Evolutionary conservation across 495 filamentous ascomycete species (phyloP).

Genomic region (Immersiella caudata): DNA sequence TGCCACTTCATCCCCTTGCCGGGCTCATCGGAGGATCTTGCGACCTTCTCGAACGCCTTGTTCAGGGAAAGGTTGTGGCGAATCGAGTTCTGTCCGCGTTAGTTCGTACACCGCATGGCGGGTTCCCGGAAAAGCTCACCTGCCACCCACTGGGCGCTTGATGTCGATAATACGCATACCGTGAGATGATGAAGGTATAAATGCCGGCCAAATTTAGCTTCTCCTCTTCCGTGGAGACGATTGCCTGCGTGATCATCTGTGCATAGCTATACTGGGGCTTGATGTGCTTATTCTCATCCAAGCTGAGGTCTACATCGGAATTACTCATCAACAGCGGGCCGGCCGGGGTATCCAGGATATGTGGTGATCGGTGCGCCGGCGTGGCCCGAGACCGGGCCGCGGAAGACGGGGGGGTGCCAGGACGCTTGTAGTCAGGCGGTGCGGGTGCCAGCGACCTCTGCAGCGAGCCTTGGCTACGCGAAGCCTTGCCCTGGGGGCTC

Average conservation of each 20-base stretch:
- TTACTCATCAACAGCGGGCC: slow-evolving; percentile 52
- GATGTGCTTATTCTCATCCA: slow-evolving; percentile 79
- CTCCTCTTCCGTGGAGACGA: slow-evolving; percentile 79
- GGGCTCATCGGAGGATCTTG: slow-evolving; percentile 88
- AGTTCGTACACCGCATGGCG: slow-evolving; percentile 21
- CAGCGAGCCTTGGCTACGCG: slow-evolving; percentile 31
- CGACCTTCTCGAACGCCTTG: slow-evolving; percentile 88
- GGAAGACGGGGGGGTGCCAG: slow-evolving; percentile 64
- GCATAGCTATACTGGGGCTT: slow-evolving; percentile 97
- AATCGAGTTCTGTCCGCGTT: slow-evolving; percentile 77
- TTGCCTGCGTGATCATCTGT: slow-evolving; percentile 95
- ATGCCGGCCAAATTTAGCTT: slow-evolving; percentile 87
- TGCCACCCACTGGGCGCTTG: slow-evolving; percentile 81
- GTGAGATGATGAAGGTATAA: slow-evolving; percentile 84
- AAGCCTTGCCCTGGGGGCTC: slow-evolving; percentile 31
- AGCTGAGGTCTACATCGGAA: slow-evolving; percentile 75
- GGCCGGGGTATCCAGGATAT: slow-evolving; percentile 36
- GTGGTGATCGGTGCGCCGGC: slow-evolving; percentile 47
- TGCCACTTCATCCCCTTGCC: slow-evolving; percentile 99
- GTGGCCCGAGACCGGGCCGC: slow-evolving; percentile 37
- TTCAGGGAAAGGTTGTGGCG: slow-evolving; percentile 94
- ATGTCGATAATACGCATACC: slow-evolving; percentile 88
- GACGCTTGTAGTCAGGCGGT: slow-evolving; percentile 68
- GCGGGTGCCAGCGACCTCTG: slow-evolving; percentile 67
- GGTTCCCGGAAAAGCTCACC: slow-evolving; percentile 48